Conservation (phyloP, 2,329 filamentous ascomycete genomes). For the Aspergillus sp. region DNA sequence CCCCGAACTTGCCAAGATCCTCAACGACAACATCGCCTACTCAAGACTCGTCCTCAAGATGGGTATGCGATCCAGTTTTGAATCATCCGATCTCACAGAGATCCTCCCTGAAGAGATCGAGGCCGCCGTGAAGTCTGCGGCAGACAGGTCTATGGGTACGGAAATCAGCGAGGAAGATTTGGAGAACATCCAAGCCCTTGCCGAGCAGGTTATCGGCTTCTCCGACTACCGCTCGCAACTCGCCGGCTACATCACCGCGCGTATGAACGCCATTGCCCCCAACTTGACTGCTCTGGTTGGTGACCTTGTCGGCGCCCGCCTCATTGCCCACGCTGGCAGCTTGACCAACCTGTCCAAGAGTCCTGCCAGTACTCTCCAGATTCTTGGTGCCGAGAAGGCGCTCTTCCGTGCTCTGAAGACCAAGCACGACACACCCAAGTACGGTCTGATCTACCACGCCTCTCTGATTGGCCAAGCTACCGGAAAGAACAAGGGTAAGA, state of each 20-base stretch:
- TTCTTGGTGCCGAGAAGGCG: constrained; percentile 97
- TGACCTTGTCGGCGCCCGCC: constrained; percentile 86
- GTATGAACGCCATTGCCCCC: constrained; percentile 95
- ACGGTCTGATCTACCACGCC: constrained; percentile 90
- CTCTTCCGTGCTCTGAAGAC: constrained; percentile 98
- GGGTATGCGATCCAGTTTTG: constrained; percentile 81
- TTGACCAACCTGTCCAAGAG: constrained; percentile 94
- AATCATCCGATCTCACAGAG: constrained; percentile 76
- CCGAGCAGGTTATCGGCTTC: constrained; percentile 89
- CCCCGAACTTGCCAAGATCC: constrained; percentile 93
- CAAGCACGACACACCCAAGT: constrained; percentile 98
- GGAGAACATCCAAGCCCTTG: constrained; percentile 86
- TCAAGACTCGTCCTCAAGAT: constrained; percentile 82
- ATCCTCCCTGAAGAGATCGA: constrained; percentile 96
- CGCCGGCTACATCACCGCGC: constrained; percentile 81
- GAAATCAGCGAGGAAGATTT: constrained; percentile 93
- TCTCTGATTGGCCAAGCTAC: constrained; percentile 95
- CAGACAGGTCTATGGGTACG: constrained; percentile 97
- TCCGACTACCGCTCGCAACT: constrained; percentile 88
- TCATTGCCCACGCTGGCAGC: constrained; percentile 93
- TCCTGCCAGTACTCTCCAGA: constrained; percentile 93
- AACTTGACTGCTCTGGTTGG: constrained; percentile 93
- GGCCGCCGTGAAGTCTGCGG: constrained; percentile 83
- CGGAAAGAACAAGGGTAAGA: constrained; percentile 99
- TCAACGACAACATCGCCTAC: constrained; percentile 96